Percentiles rank a stretch among this genome's conserved stretches.
These are phyloP conservation scores for Beauveria scarabaeidicola DNA, from an alignment of 2,329 filamentous ascomycete genomes.

Conservation along the genomic window DNA sequence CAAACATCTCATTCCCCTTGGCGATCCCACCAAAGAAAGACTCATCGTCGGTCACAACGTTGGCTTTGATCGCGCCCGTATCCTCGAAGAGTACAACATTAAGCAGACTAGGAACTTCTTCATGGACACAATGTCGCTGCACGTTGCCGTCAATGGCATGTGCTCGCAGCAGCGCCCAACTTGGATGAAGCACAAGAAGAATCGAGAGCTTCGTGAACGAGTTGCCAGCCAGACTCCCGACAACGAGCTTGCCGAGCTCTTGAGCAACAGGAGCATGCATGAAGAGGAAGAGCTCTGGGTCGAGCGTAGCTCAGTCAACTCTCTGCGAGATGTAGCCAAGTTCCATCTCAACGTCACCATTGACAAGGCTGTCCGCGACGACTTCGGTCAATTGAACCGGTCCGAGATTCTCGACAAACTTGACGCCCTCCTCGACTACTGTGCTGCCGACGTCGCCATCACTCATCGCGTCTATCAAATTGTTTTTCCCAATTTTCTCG, in stretches of 20 bases:
- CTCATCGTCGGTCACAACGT: constrained; percentile 92
- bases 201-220: constrained; percentile 71
- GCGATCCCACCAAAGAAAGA: constrained; percentile 62
- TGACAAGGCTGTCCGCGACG: constrained; percentile 79
- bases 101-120: constrained; percentile 78
- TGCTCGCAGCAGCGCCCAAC: constrained; percentile 92
- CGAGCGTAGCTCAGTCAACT: constrained; percentile 89
- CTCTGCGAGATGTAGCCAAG: constrained; percentile 86
- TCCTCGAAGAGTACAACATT: constrained; percentile 82
- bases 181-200: constrained; percentile 96
- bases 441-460: constrained; percentile 84
- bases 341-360: constrained; percentile 90
- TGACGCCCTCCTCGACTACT: constrained; percentile 84
- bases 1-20: constrained; percentile 78
- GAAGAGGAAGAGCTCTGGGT: constrained; percentile 97
- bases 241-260: constrained; percentile 59
- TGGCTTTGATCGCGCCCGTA: constrained; percentile 83
- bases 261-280: constrained; percentile 61
- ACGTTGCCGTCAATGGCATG: constrained; percentile 98
- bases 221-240: constrained; percentile 64
- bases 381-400: constrained; percentile 76
- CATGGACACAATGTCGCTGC: constrained; percentile 94
- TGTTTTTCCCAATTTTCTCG: constrained; percentile 82
- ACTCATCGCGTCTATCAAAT: constrained; percentile 92
- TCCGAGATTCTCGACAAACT: constrained; percentile 61